Conservation (phyloP, 2,329 filamentous ascomycete genomes). For the Paecilomyces variotii region DNA sequence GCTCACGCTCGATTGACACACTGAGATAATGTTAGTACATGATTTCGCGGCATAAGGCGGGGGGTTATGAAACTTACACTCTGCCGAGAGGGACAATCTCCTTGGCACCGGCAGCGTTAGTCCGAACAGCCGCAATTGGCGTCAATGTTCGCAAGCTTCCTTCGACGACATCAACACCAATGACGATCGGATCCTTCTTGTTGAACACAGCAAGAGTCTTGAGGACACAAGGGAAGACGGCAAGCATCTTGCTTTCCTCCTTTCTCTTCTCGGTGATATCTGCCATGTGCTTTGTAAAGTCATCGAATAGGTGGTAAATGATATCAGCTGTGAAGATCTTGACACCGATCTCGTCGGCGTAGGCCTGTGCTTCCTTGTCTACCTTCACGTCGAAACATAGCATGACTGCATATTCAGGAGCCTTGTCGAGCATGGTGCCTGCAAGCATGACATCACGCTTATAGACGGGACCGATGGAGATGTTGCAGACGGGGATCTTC, state of each 20-base stretch:
- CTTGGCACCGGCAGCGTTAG: slow-evolving; percentile 68
- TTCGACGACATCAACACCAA: slow-evolving; percentile 93
- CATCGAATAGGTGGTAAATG: slow-evolving; percentile 96
- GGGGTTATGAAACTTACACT: slow-evolving; percentile 61
- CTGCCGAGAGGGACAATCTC: slow-evolving; percentile 79
- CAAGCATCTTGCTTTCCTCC: slow-evolving; percentile 89
- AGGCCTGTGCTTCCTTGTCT: slow-evolving; percentile 86
- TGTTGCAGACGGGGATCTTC: slow-evolving; percentile 96
- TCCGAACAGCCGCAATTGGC: slow-evolving; percentile 79
- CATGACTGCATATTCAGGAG: slow-evolving; percentile 95
- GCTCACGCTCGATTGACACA: slow-evolving; percentile 93
- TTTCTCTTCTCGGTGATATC: slow-evolving; percentile 83
- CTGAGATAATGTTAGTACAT: slow-evolving; percentile 40
- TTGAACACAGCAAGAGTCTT: slow-evolving; percentile 91
- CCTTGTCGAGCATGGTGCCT: slow-evolving; percentile 92
- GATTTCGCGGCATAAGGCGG: background rate
- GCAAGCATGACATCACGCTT: slow-evolving; percentile 95
- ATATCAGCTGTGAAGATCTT: slow-evolving; percentile 99
- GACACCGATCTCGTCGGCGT: slow-evolving; percentile 88
- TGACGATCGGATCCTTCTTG: slow-evolving; percentile 90
- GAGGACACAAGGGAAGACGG: slow-evolving; percentile 94
- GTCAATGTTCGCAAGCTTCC: slow-evolving; percentile 81
- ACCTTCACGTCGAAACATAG: slow-evolving; percentile 99
- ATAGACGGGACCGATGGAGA: slow-evolving; percentile 94
- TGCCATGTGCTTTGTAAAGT: slow-evolving; percentile 92